phyloP scores from a whole-genome alignment of 345 rosid genomes.

The Eucalyptus albens region DNA sequence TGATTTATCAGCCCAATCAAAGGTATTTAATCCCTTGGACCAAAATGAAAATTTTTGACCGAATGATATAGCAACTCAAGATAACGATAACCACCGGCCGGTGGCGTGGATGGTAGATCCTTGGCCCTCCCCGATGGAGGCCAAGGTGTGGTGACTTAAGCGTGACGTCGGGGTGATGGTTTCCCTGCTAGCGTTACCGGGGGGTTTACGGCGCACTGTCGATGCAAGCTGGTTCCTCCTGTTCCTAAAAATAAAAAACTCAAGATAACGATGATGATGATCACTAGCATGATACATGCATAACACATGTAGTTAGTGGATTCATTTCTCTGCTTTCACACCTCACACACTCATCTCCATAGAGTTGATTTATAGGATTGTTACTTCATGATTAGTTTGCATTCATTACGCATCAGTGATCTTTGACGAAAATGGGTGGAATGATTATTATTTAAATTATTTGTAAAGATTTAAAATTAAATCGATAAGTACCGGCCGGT shows the following conservation, averaged over 20 bases:
- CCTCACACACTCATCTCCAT: background rate
- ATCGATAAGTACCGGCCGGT: too few relatives aligned
- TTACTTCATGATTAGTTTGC: background rate
- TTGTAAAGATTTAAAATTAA: accelerated
- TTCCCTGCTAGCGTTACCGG: too few relatives aligned
- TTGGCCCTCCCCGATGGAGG: too few relatives aligned
- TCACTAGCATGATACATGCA: background rate
- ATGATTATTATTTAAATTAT: accelerated
- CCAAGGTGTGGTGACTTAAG: too few relatives aligned
- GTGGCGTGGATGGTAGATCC: too few relatives aligned
- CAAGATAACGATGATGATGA: background rate
- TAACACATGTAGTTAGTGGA: background rate
- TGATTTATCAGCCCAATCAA: background rate
- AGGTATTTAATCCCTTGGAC: background rate
- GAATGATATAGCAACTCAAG: background rate
- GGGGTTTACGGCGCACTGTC: too few relatives aligned
- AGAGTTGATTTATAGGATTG: background rate
- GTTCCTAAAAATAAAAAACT: too few relatives aligned
- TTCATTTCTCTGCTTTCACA: background rate
- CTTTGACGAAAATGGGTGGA: accelerated
- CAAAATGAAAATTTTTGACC: background rate
- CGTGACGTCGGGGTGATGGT: too few relatives aligned
- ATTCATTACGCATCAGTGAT: too few relatives aligned
- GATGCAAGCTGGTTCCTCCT: too few relatives aligned
- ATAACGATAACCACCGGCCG: too few relatives aligned